A percentile compares a stretch with the other conserved stretches of the same genome.
Conservation (phyloP, 2,329 filamentous ascomycete genomes). For the Cytospora paraplurivora region DNA sequence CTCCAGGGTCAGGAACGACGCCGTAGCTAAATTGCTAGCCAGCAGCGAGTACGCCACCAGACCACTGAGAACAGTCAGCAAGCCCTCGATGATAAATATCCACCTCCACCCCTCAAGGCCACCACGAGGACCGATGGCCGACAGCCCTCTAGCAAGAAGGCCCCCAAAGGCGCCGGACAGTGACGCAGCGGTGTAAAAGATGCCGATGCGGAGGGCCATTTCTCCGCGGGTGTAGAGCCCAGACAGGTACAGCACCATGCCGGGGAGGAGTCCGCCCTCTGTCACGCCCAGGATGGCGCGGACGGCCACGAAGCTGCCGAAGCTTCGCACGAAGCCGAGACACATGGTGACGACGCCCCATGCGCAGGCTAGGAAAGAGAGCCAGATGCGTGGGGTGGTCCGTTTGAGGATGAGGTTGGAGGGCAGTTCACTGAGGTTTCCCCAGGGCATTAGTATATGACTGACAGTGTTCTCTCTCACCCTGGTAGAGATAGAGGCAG, state of each 20-base stretch:
- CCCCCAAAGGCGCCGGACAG: conserved; percentile 66
- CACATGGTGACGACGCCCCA: conserved; percentile 64
- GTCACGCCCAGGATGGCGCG: conserved; percentile 63
- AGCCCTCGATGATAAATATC: conserved; percentile 64
- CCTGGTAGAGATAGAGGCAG: background rate
- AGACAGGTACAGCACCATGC: conserved; percentile 69
- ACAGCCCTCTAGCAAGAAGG: conserved; percentile 62
- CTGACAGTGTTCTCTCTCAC: background rate
- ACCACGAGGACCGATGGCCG: conserved; percentile 58
- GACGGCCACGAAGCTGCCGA: conserved; percentile 61
- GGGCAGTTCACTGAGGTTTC: conserved; percentile 56
- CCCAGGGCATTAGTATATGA: background rate
- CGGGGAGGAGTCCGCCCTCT: conserved; percentile 67
- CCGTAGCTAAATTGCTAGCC: conserved; percentile 57
- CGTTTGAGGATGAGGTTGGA: conserved; percentile 66
- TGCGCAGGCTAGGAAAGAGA: conserved; percentile 56
- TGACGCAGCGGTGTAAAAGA: conserved; percentile 69
- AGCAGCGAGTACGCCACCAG: conserved; percentile 54
- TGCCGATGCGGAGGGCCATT: conserved; percentile 63
- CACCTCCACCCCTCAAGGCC: conserved; percentile 61
- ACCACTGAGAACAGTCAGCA: conserved; percentile 57
- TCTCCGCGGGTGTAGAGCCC: conserved; percentile 62
- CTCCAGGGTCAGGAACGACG: conserved; percentile 54
- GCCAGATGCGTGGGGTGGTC: conserved; percentile 60
- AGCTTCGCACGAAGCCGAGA: conserved; percentile 55